Conservation (phyloP, 768 basidiomycete species). For the Daedaleopsis sinensis region DNA sequence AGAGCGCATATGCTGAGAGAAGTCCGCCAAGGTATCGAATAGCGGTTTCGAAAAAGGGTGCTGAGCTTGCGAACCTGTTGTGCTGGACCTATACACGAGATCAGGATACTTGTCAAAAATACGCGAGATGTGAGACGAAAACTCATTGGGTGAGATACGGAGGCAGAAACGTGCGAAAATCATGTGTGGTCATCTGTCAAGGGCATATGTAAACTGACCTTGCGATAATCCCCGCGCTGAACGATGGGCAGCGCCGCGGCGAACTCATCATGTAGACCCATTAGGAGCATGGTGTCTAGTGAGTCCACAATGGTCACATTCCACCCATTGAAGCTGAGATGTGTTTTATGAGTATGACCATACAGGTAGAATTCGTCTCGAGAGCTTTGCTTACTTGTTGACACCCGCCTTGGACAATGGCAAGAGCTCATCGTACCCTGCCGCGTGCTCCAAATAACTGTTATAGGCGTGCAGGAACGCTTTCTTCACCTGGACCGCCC, state of each 20-base stretch:
- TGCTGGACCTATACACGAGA: too few relatives aligned
- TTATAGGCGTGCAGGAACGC: slow-evolving; percentile 72
- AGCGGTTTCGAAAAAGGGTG: slow-evolving; percentile 81
- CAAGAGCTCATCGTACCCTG: slow-evolving; percentile 63
- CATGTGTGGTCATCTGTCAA: too few relatives aligned
- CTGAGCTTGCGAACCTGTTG: slow-evolving; percentile 4
- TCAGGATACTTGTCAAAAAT: too few relatives aligned
- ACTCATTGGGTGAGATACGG: too few relatives aligned
- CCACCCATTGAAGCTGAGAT: slow-evolving; percentile 73
- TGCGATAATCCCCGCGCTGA: slow-evolving; percentile 48
- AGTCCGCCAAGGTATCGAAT: slow-evolving; percentile 92
- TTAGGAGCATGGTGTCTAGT: slow-evolving; percentile 81
- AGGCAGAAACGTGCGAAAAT: too few relatives aligned
- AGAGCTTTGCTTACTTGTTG: slow-evolving; percentile 48
- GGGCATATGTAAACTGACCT: slow-evolving; percentile 36
- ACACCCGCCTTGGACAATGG: slow-evolving; percentile 50
- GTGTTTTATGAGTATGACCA: background rate
- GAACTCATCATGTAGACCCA: slow-evolving; percentile 75
- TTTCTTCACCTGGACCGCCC: slow-evolving; percentile 57
- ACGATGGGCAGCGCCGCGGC: slow-evolving; percentile 60
- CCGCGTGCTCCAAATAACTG: slow-evolving; percentile 64
- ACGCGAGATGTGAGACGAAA: too few relatives aligned
- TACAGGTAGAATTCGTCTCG: background rate
- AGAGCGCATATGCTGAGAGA: slow-evolving; percentile 79
- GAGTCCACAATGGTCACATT: slow-evolving; percentile 79